Conservation (phyloP, 805 yeast species). For the Priceomyces medius region DNA sequence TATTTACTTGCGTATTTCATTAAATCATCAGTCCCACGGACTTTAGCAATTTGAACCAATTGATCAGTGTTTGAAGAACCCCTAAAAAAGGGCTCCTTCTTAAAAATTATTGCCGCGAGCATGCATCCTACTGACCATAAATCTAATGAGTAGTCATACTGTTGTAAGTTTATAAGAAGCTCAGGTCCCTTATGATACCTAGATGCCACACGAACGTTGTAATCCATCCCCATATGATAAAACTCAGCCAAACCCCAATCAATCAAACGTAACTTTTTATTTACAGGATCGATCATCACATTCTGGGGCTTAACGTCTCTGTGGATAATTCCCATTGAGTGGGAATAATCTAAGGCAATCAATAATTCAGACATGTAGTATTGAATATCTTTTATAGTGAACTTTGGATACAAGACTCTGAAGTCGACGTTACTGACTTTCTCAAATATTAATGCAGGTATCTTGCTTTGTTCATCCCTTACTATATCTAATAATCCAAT, state of each 20-base stretch:
- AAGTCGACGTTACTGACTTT: slow-evolving; percentile 81
- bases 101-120: slow-evolving; percentile 85
- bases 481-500: slow-evolving; percentile 77
- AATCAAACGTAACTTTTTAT: slow-evolving; percentile 69
- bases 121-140: slow-evolving; percentile 94
- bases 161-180: slow-evolving; percentile 76
- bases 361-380: slow-evolving; percentile 79
- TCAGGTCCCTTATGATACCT: slow-evolving; percentile 95
- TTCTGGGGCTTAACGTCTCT: slow-evolving; percentile 96
- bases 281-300: slow-evolving; percentile 87
- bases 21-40: slow-evolving; percentile 82
- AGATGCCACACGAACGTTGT: slow-evolving; percentile 91
- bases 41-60: slow-evolving; percentile 82
- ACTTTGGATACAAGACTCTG: slow-evolving; percentile 74
- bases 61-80: slow-evolving; percentile 92
- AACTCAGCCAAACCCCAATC: slow-evolving; percentile 98
- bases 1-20: slow-evolving; percentile 69
- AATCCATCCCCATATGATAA: slow-evolving; percentile 85
- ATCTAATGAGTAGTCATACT: slow-evolving; percentile 89
- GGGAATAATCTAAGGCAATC: slow-evolving; percentile 83
- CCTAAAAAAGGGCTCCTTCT: slow-evolving; percentile 88
- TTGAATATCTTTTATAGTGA: slow-evolving; percentile 72
- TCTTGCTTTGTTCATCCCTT: slow-evolving; percentile 72
- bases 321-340: slow-evolving; percentile 94
- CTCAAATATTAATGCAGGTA: slow-evolving; percentile 87